Conservation (phyloP, 768 basidiomycete genomes). For the Lanmaoa pseudosensibilis region DNA sequence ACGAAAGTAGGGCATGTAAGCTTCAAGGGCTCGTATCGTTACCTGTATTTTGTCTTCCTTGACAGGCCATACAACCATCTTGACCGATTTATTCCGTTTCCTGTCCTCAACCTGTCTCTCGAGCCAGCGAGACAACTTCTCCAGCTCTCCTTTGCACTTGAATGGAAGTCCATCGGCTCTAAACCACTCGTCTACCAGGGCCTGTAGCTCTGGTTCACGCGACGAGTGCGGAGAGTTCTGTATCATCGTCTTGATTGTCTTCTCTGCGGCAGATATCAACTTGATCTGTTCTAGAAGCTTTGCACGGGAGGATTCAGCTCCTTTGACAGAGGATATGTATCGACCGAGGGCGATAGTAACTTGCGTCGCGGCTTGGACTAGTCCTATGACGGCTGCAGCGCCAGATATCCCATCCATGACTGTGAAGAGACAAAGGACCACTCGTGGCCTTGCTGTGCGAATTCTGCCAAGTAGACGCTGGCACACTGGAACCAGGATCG, state of each 20-base stretch:
- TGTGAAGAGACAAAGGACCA: not conserved
- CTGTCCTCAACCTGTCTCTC: no score
- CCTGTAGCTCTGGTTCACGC: not conserved
- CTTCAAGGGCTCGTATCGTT: no score
- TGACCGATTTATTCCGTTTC: no score
- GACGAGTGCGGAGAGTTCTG: not conserved
- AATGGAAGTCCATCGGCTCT: no score
- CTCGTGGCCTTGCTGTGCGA: no score
- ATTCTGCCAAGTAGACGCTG: no score
- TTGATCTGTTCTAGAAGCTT: not conserved
- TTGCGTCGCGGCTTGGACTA: not conserved
- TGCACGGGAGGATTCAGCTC: not conserved
- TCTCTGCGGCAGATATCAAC: not conserved
- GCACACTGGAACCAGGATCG: no score
- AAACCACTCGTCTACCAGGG: not conserved
- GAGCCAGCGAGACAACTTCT: no score
- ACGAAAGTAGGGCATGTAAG: no score
- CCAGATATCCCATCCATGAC: not conserved
- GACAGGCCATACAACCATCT: no score
- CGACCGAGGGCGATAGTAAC: not conserved
- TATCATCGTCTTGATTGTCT: not conserved
- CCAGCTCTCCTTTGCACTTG: no score
- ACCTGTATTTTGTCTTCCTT: no score
- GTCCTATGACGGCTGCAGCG: not conserved
- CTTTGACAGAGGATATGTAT: not conserved